Evolutionary conservation across 257 asterid species (phyloP), one percentile per base, ranked within the genome.

Genomic region (Petunia secreta): DNA sequence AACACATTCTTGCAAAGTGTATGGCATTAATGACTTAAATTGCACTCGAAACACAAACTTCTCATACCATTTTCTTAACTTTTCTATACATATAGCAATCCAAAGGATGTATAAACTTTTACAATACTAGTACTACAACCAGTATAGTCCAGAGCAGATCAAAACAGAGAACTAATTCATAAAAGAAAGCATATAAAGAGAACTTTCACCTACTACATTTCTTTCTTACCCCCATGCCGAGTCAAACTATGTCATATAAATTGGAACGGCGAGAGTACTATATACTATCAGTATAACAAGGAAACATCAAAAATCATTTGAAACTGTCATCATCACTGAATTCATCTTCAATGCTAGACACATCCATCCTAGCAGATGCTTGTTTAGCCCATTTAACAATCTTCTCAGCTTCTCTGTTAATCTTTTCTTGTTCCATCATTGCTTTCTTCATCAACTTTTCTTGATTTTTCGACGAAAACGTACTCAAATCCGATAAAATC

Each of bases 321-420:
- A 64, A 64, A 80, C 9, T 34, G 43, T 82, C 81, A 46, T 88
- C 80, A 80, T 86, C 93, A 84, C 86, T 88, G 36, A 86, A 73
- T 79, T 84, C 95, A 85, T 88, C 91, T 76, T 87, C 91, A 75
- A 90, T 75, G 59, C 89, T 86, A 15, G 90, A 81, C 85, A 86
- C 52, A 71, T 90, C 93, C 89, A 93, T 86, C 82, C 99, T 85
- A 34, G 94, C 90, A 83, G 97, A 95, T 74, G 90, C 97, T 43
- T 95, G 97, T 63, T 92, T 92, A 82, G 98, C 97, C 97, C 97
- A 91, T 85, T 88, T 90, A 75, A 92, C 97, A 86, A 93, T 93
- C 71, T 92, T 93, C 78, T 95, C 97, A 76, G 97, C 98, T 81
- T 95, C 98, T 80, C 89, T 89, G 55, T 87, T 89, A 7, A 95